A percentile compares a stretch with the other conserved stretches of the same genome.
These are phyloP conservation scores for Picea sitchensis DNA, from an alignment of 75 land plant genomes.

Conservation along the genomic window DNA sequence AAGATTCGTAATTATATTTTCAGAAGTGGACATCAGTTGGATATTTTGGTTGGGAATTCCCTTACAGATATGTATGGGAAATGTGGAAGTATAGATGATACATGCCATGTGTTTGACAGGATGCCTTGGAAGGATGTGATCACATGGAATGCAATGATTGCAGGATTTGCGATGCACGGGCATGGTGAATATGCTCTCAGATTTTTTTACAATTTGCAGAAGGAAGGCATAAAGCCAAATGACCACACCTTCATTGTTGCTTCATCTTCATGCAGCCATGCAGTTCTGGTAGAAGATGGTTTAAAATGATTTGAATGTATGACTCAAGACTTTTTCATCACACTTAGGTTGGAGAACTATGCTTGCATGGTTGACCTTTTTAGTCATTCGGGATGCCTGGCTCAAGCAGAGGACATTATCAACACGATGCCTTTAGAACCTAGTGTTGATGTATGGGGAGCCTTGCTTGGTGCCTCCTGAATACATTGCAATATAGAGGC, in stretches of 20 bases:
- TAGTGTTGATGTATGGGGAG: slow-evolving; percentile 8
- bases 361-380: slow-evolving; percentile 23
- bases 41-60: slow-evolving; percentile 4
- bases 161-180: slow-evolving; percentile 20
- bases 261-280: slow-evolving; percentile 17
- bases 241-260: slow-evolving; percentile 9
- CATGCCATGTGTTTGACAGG: slow-evolving; percentile 12
- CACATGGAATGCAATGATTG: slow-evolving; percentile 24
- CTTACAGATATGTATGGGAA: slow-evolving; percentile 22
- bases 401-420: slow-evolving; percentile 15
- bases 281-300: slow-evolving; percentile 25
- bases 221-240: slow-evolving; percentile 15
- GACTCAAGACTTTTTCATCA: slow-evolving; percentile 12
- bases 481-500: slow-evolving; percentile 12
- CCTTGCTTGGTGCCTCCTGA: slow-evolving; percentile 25
- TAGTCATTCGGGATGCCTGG: slow-evolving; percentile 15
- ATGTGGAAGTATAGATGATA: slow-evolving; percentile 20
- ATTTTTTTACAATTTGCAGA: slow-evolving; percentile 12
- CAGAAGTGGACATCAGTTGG: neutral
- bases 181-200: neutral
- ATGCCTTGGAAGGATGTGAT: slow-evolving; percentile 8
- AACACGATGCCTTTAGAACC: slow-evolving; percentile 21
- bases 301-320: slow-evolving; percentile 13
- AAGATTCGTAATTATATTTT: slow-evolving; percentile 3
- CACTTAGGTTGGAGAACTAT: slow-evolving; percentile 25